Evolutionary conservation across 768 basidiomycete species (phyloP), one percentile per base, ranked within the genome.

Genomic region (Trametopsis cervina): DNA sequence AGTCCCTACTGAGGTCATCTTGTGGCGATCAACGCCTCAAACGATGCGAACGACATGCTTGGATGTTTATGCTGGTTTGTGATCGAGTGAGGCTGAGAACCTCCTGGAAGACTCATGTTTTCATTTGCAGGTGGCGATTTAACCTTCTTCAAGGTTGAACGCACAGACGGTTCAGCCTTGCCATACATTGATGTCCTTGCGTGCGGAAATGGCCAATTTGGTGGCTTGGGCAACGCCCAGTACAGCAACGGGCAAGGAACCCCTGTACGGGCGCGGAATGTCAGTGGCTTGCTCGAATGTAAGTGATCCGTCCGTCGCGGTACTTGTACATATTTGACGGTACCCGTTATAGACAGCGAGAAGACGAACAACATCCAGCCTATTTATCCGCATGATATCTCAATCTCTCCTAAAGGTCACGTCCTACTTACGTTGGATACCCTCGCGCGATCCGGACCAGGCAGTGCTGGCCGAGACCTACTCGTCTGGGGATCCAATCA

Each of bases 251-350:
- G 81, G 0, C 86, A 87, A 57, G 75, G 80, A 38, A 70, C 69
- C 27, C 92, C 89, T 2, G 69, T 78, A 0, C 80, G 81, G 47
- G 84, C 85, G 2, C 91, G 82, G 65, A 80, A 78, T 38, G 72
- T 95, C 49, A 91, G 89, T 58, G 89, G 89, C 10, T 68, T 95
- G 21, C 67, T 75, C n/a, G 90, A 94, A 74, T 95, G 89, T 90
- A 59, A 69, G 86, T 60, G n/a, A 22, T 26, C n/a, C 46, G 25
- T 38, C 17, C 15, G 38, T 29, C 26, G 4, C 12, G 25, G 15
- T 40, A 25, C 17, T 26, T 18, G n/a, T 24, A 23, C 15, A 35
- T 15, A 20, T 24, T 20, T 22, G 25, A 17, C 15, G 15, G 50
- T 18, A 50, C 9, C 22, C 21, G 24, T 41, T 40, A 46, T 63